A percentile compares a stretch with the other conserved stretches of the same genome.
phyloP scores from a whole-genome alignment of 2,329 filamentous ascomycete species.

The Cytospora piceicola region DNA sequence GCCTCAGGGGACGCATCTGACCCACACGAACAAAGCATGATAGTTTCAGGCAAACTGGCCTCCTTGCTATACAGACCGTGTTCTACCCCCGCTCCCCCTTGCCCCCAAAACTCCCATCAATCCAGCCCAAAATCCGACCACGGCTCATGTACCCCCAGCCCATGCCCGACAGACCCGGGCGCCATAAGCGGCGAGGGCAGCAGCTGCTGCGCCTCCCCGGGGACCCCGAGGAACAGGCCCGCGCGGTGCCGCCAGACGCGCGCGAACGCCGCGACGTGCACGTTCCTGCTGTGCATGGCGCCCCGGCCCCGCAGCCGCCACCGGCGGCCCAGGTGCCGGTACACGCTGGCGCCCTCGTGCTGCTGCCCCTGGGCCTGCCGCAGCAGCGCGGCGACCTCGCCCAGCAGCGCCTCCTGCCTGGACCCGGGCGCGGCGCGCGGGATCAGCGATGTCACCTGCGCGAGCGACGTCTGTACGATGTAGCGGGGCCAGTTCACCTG shows the following conservation, averaged over 20 bases:
- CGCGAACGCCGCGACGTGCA: neutral
- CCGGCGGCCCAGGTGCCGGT: conserved; percentile 1
- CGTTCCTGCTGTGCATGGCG: neutral
- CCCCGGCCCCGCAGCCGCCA: conserved; percentile 3
- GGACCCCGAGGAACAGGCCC: conserved; percentile 17
- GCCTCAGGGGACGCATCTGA: neutral
- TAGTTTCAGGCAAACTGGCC: neutral
- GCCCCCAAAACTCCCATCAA: too few relatives aligned
- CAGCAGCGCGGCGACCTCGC: conserved; percentile 15
- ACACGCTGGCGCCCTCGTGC: neutral
- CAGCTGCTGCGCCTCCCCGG: neutral
- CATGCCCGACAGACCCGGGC: conserved; percentile 1
- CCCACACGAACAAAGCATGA: neutral
- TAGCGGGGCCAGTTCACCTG: conserved; percentile 28
- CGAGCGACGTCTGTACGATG: conserved; percentile 16
- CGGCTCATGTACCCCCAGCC: conserved; percentile 17
- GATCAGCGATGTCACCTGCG: conserved; percentile 16
- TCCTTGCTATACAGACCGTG: neutral
- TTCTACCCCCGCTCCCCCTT: neutral
- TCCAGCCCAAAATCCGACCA: conserved; percentile 26
- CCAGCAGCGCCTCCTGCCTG: conserved; percentile 12
- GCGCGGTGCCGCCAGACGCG: conserved; percentile 4
- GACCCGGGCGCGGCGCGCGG: conserved; percentile 1
- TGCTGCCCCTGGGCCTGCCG: conserved; percentile 7
- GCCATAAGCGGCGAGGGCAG: neutral